These are phyloP conservation scores for Osmozyma mogii DNA, from an alignment of 805 yeast species.

Conservation along the genomic window DNA sequence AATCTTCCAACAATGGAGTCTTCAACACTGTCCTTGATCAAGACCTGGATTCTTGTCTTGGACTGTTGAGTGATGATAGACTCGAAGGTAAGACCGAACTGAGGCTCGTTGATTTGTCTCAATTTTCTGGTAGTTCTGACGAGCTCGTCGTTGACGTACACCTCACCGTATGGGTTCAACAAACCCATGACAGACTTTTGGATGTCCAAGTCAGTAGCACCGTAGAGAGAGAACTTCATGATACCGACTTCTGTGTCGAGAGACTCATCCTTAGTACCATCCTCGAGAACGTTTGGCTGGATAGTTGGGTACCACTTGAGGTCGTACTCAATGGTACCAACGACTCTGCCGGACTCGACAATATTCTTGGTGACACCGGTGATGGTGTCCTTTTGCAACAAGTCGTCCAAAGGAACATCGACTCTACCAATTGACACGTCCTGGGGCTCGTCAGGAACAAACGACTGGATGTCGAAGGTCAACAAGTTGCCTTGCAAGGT, in stretches of 20 bases:
- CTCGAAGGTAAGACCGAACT: constrained; percentile 61
- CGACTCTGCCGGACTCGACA: constrained; percentile 43
- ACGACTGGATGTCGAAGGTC: constrained; percentile 46
- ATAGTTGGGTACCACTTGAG: constrained; percentile 41
- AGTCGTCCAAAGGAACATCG: constrained; percentile 48
- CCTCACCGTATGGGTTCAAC: constrained; percentile 62
- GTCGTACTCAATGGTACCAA: constrained; percentile 56
- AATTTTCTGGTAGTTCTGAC: constrained; percentile 53
- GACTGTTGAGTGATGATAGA: constrained; percentile 55
- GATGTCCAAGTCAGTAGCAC: constrained; percentile 50
- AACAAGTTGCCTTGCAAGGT: constrained; percentile 47
- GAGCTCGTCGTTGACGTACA: constrained; percentile 49
- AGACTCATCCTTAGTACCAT: constrained; percentile 41
- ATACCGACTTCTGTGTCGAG: constrained; percentile 70
- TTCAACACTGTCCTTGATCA: constrained; percentile 54
- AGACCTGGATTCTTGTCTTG: constrained; percentile 44
- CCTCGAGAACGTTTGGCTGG: constrained; percentile 36
- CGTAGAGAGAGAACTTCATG: constrained; percentile 52
- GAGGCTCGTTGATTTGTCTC: constrained; percentile 64
- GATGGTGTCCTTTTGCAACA: constrained; percentile 46
- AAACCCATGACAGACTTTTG: constrained; percentile 43
- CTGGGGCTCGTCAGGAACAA: constrained; percentile 44
- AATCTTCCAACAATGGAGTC: constrained; percentile 47
- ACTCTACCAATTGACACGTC: constrained; percentile 42
- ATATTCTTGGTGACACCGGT: constrained; percentile 38